Evolutionary conservation across 1,284 basidiomycete genomes (phyloP), one percentile per base, ranked within the genome.

Genomic region (Coniferiporia sulphurascens): DNA sequence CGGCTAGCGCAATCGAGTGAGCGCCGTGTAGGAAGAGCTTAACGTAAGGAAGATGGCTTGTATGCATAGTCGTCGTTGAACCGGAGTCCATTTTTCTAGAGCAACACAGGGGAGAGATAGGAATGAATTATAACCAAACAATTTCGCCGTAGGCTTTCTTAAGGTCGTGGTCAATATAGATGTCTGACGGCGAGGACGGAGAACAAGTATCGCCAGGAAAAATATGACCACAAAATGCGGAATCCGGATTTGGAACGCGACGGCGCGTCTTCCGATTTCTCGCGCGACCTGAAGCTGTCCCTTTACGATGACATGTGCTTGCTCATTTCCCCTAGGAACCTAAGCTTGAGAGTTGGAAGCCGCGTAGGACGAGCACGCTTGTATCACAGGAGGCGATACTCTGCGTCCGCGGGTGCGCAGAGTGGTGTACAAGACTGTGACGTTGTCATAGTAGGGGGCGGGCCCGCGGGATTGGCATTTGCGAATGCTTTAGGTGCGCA

Each of bases 401-500:
- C 51, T 12, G 5, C 35, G 3, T 7, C 32, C 1, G 22, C 36
- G n/a, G 4, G 34, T 32, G 48, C 60, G 9, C 46, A 48, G 7
- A 41, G 17, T n/a, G 51, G n/a, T 34, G 60, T 44, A 19, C 38
- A 80, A 62, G 78, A 90, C 57, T 86, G 82, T 64, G 95, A 97
- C 71, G 79, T 97, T 56, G 91, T 97, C 36, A 91, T 98, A 65
- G 93, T 98, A 41, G 96, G 96, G 13, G 96, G 94, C 49, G 95
- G 95, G 1, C 94, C 94, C 19, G 93, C 86, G 1, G 96, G 96
- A 13, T 80, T 99, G 27, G 91, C 95, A 4, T 77, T 99, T 32
- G 94, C 94, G 0, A 87, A 85, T 69, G 92, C 93, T 22, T 78
- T 99, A 19, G 83, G 95, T 94, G 67, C n/a, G 44, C 35, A 22